Conservation (phyloP, 2,329 filamentous ascomycete species). For the Biscogniauxia mediterranea region DNA sequence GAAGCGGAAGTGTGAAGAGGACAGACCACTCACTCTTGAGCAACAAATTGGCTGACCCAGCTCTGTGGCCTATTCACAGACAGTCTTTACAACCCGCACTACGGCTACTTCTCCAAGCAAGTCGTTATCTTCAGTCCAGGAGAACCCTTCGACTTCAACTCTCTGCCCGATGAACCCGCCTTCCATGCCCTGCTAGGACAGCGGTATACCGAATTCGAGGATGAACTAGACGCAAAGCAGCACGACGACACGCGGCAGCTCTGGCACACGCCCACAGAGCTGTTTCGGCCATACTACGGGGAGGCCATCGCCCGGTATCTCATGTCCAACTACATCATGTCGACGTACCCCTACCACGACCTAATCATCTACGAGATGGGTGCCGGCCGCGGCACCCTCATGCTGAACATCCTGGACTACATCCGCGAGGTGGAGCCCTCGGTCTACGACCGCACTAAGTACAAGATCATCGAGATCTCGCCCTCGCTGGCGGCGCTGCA, state of each 20-base stretch:
- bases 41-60: slow-evolving; percentile 9
- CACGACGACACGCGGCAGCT: slow-evolving; percentile 79
- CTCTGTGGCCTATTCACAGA: slow-evolving; percentile 49
- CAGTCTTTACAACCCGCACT: slow-evolving; percentile 89
- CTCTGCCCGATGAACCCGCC: slow-evolving; percentile 77
- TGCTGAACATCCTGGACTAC: slow-evolving; percentile 97
- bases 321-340: slow-evolving; percentile 92
- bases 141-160: slow-evolving; percentile 84
- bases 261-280: slow-evolving; percentile 97
- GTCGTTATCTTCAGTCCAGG: slow-evolving; percentile 94
- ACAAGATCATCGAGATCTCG: slow-evolving; percentile 95
- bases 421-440: slow-evolving; percentile 86
- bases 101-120: slow-evolving; percentile 95
- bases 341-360: slow-evolving; percentile 92
- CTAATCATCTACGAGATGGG: slow-evolving; percentile 99
- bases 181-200: slow-evolving; percentile 76
- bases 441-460: slow-evolving; percentile 91
- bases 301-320: slow-evolving; percentile 96
- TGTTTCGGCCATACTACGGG: slow-evolving; percentile 95
- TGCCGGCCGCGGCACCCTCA: slow-evolving; percentile 92
- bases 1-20: too few relatives aligned
- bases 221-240: slow-evolving; percentile 71
- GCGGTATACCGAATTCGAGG: slow-evolving; percentile 88
- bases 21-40: neutral
- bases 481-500: slow-evolving; percentile 77